Evolutionary conservation across 768 basidiomycete species (phyloP).

Genomic region (Saitozyma podzolica): DNA sequence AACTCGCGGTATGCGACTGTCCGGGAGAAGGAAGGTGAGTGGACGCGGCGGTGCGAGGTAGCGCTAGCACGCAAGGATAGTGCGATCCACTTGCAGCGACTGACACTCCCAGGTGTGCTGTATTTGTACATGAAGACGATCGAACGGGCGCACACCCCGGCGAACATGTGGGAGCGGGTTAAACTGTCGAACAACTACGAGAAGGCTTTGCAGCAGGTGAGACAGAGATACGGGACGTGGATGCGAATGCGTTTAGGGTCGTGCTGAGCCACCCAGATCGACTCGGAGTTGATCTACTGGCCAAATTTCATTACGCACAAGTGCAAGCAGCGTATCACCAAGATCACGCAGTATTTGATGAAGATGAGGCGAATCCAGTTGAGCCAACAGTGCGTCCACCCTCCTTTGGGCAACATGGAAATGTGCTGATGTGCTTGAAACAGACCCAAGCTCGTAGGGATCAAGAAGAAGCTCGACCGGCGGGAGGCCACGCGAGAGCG

Average conservation of each 20-base stretch:
- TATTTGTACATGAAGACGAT: conserved; percentile 98
- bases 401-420: neutral
- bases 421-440: neutral
- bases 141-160: conserved; percentile 92
- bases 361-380: conserved; percentile 92
- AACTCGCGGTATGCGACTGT: conserved; percentile 99
- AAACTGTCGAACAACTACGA: conserved; percentile 90
- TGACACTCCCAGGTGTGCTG: conserved; percentile 62
- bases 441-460: conserved; percentile 85
- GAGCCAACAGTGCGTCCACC: conserved; percentile 70
- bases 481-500: conserved; percentile 89
- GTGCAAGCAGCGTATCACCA: conserved; percentile 98
- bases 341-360: conserved; percentile 98
- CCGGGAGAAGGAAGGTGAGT: conserved; percentile 82
- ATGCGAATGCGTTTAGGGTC: neutral
- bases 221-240: conserved; percentile 24
- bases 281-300: conserved; percentile 94
- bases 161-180: conserved; percentile 96
- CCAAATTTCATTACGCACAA: conserved; percentile 96
- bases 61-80: neutral
- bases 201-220: conserved; percentile 90
- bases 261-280: conserved; percentile 64
- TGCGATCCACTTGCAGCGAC: conserved; percentile 9
- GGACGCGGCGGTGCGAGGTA: neutral
- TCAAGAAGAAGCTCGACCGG: conserved; percentile 95